Conservation (phyloP, 371 early-diverging fungal species). For the Mortierella sp. region DNA sequence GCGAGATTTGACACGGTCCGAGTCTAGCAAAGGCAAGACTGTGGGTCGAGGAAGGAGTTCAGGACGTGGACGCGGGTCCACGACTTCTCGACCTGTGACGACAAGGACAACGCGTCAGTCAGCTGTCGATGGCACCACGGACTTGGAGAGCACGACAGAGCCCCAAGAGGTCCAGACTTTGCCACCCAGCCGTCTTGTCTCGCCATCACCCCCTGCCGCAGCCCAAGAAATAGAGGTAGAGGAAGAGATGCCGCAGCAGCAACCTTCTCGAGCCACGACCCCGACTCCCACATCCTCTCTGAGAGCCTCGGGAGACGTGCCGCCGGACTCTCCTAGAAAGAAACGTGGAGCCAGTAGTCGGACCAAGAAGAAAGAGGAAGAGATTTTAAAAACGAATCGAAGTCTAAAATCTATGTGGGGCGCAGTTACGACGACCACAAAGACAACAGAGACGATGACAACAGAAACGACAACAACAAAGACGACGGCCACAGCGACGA, state of each 20-base stretch:
- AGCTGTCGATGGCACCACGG: background rate
- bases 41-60: too few species aligned
- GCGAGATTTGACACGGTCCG: background rate
- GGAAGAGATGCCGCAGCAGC: background rate
- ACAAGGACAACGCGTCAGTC: background rate
- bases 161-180: too few species aligned
- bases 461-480: background rate
- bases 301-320: background rate
- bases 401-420: conserved; percentile 43
- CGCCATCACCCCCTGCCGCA: background rate
- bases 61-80: background rate
- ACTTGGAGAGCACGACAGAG: too few species aligned
- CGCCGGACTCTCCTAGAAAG: conserved; percentile 20
- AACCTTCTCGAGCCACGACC: background rate
- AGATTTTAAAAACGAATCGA: conserved; percentile 7
- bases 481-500: too few species aligned
- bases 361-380: conserved; percentile 22
- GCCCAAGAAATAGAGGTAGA: background rate
- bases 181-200: background rate
- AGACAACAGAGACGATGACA: too few species aligned
- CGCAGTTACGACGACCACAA: background rate
- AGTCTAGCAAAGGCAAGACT: too few species aligned
- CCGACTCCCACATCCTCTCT: background rate
- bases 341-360: conserved; percentile 9
- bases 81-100: background rate